Base-by-base conservation (phyloP, 805 yeast genomes). In the Cyberlindnera subsufficiens region DNA sequence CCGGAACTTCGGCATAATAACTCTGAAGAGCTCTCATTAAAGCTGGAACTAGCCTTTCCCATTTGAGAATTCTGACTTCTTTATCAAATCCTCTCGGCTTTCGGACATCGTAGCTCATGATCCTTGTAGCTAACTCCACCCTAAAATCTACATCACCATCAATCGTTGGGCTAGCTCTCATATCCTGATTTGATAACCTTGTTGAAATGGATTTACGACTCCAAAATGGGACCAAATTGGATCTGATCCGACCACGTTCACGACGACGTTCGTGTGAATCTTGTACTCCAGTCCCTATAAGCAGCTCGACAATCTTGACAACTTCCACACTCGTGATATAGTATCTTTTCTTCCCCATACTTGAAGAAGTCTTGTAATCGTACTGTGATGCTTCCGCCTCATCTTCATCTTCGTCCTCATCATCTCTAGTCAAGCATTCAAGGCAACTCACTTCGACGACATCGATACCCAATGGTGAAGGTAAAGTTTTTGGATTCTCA, bases 51-150 rank as follows among this genome's bases (percentile, higher is more conserved):
- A 80, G 64, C 46, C 71, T 76, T 39, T 71, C 76, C 86, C 86
- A 80, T 43, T 72, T 68, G 47, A 80, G 59, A 36, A 80, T 78
- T 37, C 85, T 61, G 31, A 80, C 83, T 51, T 78, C 84, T 60
- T 80, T 80, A 54, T 80, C 85, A 59, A 80, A 79, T 1, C 84
- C 84, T 52, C 86, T 66, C 22, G 86, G 86, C 51, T 77, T 78
- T 52, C 84, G 68, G 27, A 68, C 63, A 44, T 75, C 78, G 56
- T 80, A 80, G 16, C 74, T 73, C 83, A 80, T 79, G 19, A 80
- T 79, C 55, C 86, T 66, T 44, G 76, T 76, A 3, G 85, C 85
- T 46, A 80, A 64, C 49, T 78, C 83, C 16, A 68, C 60, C 46
- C 78, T 64, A 51, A 67, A 69, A 48, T 68, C 72, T 9, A 19